Conservation (phyloP, 192 early-diverging fungal species). For the Coemansia interrupta region DNA sequence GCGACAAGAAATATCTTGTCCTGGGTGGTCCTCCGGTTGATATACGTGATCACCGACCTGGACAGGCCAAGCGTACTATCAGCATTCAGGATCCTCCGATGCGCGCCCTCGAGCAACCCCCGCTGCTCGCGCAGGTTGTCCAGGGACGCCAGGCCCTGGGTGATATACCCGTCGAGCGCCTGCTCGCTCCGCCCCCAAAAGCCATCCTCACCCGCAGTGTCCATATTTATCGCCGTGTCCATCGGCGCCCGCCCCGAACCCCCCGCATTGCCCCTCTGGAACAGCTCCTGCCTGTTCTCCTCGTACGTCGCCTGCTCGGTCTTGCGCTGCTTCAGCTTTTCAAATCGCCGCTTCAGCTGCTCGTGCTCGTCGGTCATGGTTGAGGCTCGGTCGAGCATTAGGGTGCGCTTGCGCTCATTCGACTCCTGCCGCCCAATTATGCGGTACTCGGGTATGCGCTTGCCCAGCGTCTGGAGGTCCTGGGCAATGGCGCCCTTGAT, state of each 20-base stretch:
- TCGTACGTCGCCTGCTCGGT: constrained; percentile 8
- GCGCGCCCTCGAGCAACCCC: constrained; percentile 30
- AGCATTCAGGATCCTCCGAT: constrained; percentile 37
- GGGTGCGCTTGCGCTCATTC: constrained; percentile 44
- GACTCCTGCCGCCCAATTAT: constrained; percentile 40
- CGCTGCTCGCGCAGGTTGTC: constrained; percentile 41
- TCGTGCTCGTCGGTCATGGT: constrained; percentile 42
- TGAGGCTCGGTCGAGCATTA: constrained; percentile 40
- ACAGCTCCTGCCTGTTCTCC: constrained; percentile 27
- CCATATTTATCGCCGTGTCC: constrained; percentile 43
- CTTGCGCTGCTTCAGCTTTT: constrained; percentile 36
- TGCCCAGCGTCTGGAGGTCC: constrained; percentile 39
- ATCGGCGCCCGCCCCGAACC: constrained; percentile 5
- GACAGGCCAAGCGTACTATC: constrained; percentile 45
- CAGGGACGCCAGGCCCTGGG: constrained; percentile 45
- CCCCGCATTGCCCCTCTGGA: constrained; percentile 14
- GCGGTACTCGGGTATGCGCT: constrained; percentile 47
- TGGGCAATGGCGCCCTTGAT: constrained; percentile 32
- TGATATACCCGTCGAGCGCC: constrained; percentile 40
- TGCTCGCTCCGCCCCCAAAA: constrained; percentile 41
- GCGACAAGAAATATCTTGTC: constrained; percentile 45
- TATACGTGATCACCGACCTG: constrained; percentile 39
- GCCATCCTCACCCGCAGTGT: constrained; percentile 26
- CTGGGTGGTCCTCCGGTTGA: constrained; percentile 48
- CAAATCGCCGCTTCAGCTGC: constrained; percentile 39